Conservation (phyloP, 2,329 filamentous ascomycete genomes). For the Stemphylium beticola region DNA sequence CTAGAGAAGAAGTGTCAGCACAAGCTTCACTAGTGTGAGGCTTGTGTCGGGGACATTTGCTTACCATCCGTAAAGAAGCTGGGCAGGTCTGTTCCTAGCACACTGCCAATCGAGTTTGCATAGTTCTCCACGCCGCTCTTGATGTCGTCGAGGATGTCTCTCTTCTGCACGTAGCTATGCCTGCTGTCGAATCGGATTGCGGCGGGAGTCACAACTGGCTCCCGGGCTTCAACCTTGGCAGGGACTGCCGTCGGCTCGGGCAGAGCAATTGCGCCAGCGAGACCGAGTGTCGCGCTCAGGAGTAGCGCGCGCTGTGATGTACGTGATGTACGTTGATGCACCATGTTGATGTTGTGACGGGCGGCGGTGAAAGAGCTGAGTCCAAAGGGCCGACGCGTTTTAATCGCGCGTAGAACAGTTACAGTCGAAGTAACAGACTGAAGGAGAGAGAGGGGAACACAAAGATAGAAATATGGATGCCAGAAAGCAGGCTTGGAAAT, state of each 20-base stretch:
- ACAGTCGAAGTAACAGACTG: constrained; percentile 17
- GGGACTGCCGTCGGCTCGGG: constrained; percentile 43
- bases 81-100: constrained; percentile 44
- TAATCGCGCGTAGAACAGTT: neutral
- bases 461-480: neutral
- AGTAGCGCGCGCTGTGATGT: constrained; percentile 29
- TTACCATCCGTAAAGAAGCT: constrained; percentile 47
- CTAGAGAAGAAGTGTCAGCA: constrained; percentile 28
- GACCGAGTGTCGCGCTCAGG: constrained; percentile 26
- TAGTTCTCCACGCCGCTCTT: constrained; percentile 39
- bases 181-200: constrained; percentile 40
- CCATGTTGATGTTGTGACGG: constrained; percentile 20
- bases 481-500: neutral
- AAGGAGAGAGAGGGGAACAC: constrained; percentile 9
- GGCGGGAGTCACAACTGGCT: constrained; percentile 43
- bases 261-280: constrained; percentile 35
- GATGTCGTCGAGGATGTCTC: constrained; percentile 43
- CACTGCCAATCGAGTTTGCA: constrained; percentile 41
- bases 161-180: constrained; percentile 42
- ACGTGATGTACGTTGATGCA: constrained; percentile 14
- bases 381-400: constrained; percentile 6
- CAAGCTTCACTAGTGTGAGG: constrained; percentile 24
- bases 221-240: constrained; percentile 35
- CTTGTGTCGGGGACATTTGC: constrained; percentile 8
- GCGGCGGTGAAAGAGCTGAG: neutral